These are phyloP conservation scores for Neofusicoccum kwambonambiense DNA, from an alignment of 2,329 filamentous ascomycete genomes.

Conservation along the genomic window DNA sequence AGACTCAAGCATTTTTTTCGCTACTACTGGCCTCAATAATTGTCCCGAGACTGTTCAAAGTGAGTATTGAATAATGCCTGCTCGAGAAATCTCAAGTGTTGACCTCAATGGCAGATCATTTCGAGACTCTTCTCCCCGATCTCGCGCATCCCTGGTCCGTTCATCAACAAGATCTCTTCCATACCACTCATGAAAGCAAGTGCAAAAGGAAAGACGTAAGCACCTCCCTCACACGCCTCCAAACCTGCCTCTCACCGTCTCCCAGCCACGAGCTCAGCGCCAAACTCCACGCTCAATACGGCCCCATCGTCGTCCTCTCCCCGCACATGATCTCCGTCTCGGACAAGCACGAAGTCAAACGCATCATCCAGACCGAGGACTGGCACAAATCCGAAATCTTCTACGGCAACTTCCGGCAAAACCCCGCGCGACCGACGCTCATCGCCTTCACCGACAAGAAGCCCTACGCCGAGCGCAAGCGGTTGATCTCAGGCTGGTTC, in stretches of 20 bases:
- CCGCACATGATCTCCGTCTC: not conserved
- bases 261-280: not conserved
- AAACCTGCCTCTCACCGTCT: not conserved
- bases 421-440: not conserved
- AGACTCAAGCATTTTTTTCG: too few species aligned
- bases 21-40: too few species aligned
- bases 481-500: not conserved
- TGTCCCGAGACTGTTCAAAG: too few species aligned
- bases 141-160: too few species aligned
- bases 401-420: constrained; percentile 2
- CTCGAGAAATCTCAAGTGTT: too few species aligned
- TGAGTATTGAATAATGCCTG: too few species aligned
- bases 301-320: not conserved
- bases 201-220: not conserved
- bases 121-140: too few species aligned
- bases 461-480: not conserved
- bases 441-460: constrained; percentile 10
- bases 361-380: not conserved
- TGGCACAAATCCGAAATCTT: not conserved
- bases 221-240: too few species aligned
- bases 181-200: too few species aligned
- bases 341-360: not conserved
- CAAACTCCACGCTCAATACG: not conserved
- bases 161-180: too few species aligned
- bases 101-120: too few species aligned